Base-by-base conservation (phyloP, 306 rosid species). In the Castanea mollissima region DNA sequence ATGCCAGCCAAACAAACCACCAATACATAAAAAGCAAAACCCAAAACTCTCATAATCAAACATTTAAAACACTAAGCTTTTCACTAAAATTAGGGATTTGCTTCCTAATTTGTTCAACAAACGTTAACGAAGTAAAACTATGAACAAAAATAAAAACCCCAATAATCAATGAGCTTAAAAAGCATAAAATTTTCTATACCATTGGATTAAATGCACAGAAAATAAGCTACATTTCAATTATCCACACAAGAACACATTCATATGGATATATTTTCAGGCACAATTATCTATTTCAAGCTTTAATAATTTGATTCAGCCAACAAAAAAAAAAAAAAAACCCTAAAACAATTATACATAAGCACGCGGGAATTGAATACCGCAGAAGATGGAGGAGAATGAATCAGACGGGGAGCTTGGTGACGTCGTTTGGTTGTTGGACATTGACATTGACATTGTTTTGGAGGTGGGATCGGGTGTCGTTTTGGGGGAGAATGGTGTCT, bases 351-450 rank as follows among this genome's bases (percentile, higher is more conserved):
- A 10, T 10, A 34, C 52, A 9, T 2, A 5, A 67, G n/a, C 20
- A 19, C 1, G 20, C 1, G 2, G 25, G 71, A 23, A 31, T 63
- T 29, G 51, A 35, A 35, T 67, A 88, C 80, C 71, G 41, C 52
- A n/a, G 59, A 10, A 41, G 54, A 49, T 12, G 4, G 16, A 46
- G 2, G 46, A 41, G 46, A 8, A 41, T 41, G 34, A 41, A 71
- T 92, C 87, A 92, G 78, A 92, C 91, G 29, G 88, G 49, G 65
- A 83, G 72, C 72, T 82, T 34, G 73, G 76, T 41, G 49, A 68
- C 73, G 77, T 80, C 84, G 68, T 84, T 57, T 16, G 64, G 23
- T 56, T 41, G 46, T 41, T 41, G 46, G 46, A 41, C 46, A 41
- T 41, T 7, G 46, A 38, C 46, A 38, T 35, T 35, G 41, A 35